Evolutionary conservation across 345 rosid genomes (phyloP).

Genomic region (Ailanthus altissimus): DNA sequence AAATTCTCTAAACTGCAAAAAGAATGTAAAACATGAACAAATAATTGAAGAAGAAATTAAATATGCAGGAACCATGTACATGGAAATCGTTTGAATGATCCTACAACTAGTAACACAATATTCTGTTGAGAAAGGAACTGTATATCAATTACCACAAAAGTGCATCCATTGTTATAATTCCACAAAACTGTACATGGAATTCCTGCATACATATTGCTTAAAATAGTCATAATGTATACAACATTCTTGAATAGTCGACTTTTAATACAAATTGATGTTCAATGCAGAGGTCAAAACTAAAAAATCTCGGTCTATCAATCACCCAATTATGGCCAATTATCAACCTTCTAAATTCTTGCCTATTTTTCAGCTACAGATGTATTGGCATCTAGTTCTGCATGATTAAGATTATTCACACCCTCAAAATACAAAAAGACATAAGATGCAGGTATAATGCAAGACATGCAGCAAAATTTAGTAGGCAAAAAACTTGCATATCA

Average conservation of each 20-base stretch:
- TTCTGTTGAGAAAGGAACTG: too few species aligned
- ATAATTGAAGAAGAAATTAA: too few species aligned
- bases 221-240: neutral
- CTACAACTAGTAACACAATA: too few species aligned
- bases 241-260: neutral
- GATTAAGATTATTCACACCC: neutral
- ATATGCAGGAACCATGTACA: too few species aligned
- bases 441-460: neutral
- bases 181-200: too few species aligned
- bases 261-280: neutral
- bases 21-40: too few species aligned
- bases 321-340: neutral
- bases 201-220: too few species aligned
- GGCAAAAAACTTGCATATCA: neutral
- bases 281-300: constrained; percentile 15
- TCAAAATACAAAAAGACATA: constrained; percentile 2
- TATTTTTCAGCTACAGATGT: neutral
- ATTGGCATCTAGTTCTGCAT: constrained; percentile 5
- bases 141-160: too few species aligned
- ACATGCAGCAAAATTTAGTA: constrained; percentile 5
- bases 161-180: too few species aligned
- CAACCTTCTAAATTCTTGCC: constrained; percentile 10
- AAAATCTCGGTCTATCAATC: neutral
- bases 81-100: too few species aligned
- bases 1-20: too few species aligned